Evolutionary conservation across 768 basidiomycete species (phyloP), one percentile per base, ranked within the genome.

Genomic region (Tylopilus rubrobrunneus): DNA sequence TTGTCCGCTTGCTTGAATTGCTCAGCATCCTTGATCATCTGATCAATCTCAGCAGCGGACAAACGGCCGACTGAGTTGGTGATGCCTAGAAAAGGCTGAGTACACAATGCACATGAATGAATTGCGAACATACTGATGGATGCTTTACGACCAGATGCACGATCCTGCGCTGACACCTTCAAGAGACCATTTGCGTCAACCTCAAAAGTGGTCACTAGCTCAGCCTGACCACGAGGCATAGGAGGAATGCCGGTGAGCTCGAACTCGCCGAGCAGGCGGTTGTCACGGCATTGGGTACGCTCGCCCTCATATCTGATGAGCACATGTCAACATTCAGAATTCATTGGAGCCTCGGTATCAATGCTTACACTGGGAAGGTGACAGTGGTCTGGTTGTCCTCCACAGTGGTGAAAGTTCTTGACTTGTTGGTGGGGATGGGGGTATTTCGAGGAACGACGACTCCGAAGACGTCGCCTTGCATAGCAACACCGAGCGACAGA

Each of bases 361-460:
- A 15, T 11, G 68, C 84, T 67, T 77, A 87, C 84, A 99, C 97
- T 65, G 97, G 97, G 92, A 98, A 99, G 61, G 96, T 98, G 77
- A 99, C 97, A 57, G 92, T 96, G 57, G 97, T 99, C 78, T 98
- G 97, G 82, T 98, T 99, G 82, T 99, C 97, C 84, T 99, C 97
- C 60, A 99, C 97, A 51, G 97, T 99, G 63, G 97, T 99, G 83
- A 99, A 99, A 48, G 90, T 91, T 69, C 97, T 83, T 37, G 93
- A 95, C 79, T 98, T 99, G 86, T 95, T 98, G 71, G 96, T 94
- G 53, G 97, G 97, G 74, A 99, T 98, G 66, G 96, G 93, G 61
- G 97, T 98, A 82, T 99, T 99, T 65, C 97, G 90, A 69, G 96
- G 96, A 65, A 99, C 94, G 68, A 99, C 97, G 58, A 98, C 89